These are phyloP conservation scores for Ophiostoma piceae DNA, from an alignment of 2,329 filamentous ascomycete species.

Conservation along the genomic window DNA sequence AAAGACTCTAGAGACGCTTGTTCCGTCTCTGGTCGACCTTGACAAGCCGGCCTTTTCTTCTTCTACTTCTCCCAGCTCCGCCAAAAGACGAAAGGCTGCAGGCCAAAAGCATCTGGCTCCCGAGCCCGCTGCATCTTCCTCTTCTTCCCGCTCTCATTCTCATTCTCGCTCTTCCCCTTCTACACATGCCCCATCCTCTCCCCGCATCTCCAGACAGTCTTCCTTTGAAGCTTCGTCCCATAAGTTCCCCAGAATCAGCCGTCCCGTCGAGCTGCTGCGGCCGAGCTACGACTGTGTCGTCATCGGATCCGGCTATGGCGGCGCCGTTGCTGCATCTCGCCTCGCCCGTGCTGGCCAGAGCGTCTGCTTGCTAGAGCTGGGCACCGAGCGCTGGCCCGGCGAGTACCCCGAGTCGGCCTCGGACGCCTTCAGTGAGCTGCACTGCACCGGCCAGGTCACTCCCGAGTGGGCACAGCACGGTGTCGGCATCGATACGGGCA, in stretches of 20 bases:
- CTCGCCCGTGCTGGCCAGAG: slow-evolving; percentile 56
- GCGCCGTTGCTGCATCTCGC: slow-evolving; percentile 58
- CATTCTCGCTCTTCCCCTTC: no score
- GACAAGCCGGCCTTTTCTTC: not conserved
- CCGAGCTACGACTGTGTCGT: slow-evolving; percentile 60
- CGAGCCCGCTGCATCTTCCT: not conserved
- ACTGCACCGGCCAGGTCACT: slow-evolving; percentile 51
- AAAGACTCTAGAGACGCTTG: not conserved
- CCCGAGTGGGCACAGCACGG: slow-evolving; percentile 37
- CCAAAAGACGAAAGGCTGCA: not conserved
- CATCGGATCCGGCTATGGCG: slow-evolving; percentile 65
- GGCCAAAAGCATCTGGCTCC: not conserved
- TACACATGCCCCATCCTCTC: slow-evolving; percentile 25
- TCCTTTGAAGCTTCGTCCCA: slow-evolving; percentile 22
- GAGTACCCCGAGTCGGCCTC: slow-evolving; percentile 51
- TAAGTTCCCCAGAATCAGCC: slow-evolving; percentile 50
- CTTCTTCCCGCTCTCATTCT: not conserved
- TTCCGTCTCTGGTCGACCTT: not conserved
- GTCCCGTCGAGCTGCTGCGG: slow-evolving; percentile 52
- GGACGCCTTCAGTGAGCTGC: slow-evolving; percentile 49
- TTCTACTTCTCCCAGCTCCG: not conserved
- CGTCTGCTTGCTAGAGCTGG: slow-evolving; percentile 61
- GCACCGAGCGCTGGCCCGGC: slow-evolving; percentile 61
- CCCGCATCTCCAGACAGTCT: slow-evolving; percentile 1
- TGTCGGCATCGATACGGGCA: slow-evolving; percentile 44